Conservation (phyloP, 2,329 filamentous ascomycete genomes). For the Claviceps purpurea region DNA sequence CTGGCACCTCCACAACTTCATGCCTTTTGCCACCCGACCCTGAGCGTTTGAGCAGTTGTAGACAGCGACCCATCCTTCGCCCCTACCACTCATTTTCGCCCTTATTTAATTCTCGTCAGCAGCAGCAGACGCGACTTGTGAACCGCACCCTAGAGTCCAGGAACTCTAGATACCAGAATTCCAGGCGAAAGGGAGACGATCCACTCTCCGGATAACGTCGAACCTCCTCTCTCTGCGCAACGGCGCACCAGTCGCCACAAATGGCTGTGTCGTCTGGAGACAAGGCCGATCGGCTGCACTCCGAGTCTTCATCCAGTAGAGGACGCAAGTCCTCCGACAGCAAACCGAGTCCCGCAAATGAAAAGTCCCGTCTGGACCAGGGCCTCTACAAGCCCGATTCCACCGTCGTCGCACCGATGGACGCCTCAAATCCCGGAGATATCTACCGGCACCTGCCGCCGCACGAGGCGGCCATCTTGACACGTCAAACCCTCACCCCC, state of each 20-base stretch:
- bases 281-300: conserved; percentile 1
- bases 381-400: conserved; percentile 9
- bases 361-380: conserved; percentile 3
- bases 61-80: too few species aligned
- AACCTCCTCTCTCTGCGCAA: neutral
- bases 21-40: neutral
- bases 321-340: conserved; percentile 3
- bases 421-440: conserved; percentile 30
- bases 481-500: conserved; percentile 53
- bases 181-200: too few species aligned
- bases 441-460: conserved; percentile 49
- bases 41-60: neutral
- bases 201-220: too few species aligned
- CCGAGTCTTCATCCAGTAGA: conserved; percentile 3
- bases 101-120: too few species aligned
- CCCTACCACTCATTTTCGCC: too few species aligned
- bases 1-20: neutral
- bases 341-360: conserved; percentile 1
- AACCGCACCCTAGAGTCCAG: too few species aligned
- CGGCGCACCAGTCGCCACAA: neutral
- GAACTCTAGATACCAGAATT: too few species aligned
- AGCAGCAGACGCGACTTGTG: too few species aligned
- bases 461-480: conserved; percentile 53
- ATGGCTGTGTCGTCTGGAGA: conserved; percentile 3
- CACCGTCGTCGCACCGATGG: conserved; percentile 11